Percentiles rank a stretch among this genome's conserved stretches.
Evolutionary conservation across 495 filamentous ascomycete species (phyloP).

Genomic region (Penicillium daleae): DNA sequence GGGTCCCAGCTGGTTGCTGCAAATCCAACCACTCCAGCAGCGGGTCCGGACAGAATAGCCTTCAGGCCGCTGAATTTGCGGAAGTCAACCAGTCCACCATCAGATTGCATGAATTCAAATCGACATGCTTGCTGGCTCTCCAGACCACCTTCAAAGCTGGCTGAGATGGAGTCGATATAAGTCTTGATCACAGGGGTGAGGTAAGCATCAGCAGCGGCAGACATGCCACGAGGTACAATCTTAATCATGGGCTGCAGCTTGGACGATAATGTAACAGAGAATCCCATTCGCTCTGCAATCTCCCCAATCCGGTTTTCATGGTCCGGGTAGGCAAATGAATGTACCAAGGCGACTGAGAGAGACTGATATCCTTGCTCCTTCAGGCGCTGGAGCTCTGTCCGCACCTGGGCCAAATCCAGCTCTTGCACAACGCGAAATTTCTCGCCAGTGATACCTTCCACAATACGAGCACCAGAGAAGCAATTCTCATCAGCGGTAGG

Average conservation of each 20-base stretch:
- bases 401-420: slow-evolving; percentile 42
- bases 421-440: slow-evolving; percentile 54
- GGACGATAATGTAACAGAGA: slow-evolving; percentile 60
- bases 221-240: slow-evolving; percentile 78
- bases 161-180: slow-evolving; percentile 87
- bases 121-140: slow-evolving; percentile 51
- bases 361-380: slow-evolving; percentile 53
- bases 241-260: slow-evolving; percentile 86
- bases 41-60: slow-evolving; percentile 63
- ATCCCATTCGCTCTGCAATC: slow-evolving; percentile 53
- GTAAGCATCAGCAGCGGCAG: slow-evolving; percentile 94
- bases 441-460: slow-evolving; percentile 56
- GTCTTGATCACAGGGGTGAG: slow-evolving; percentile 94
- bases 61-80: slow-evolving; percentile 60
- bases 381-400: slow-evolving; percentile 45
- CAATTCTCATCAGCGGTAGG: slow-evolving; percentile 66
- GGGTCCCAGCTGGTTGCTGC: slow-evolving; percentile 91
- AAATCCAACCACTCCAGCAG: slow-evolving; percentile 84
- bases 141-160: slow-evolving; percentile 58
- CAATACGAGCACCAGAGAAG: slow-evolving; percentile 40
- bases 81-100: slow-evolving; percentile 60
- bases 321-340: slow-evolving; percentile 58
- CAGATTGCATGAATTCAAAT: slow-evolving; percentile 60
- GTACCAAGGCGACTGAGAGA: slow-evolving; percentile 56
- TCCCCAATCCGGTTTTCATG: slow-evolving; percentile 55